Evolutionary conservation across 1,139 yeast species (phyloP).

Genomic region (Hansenula lynferdii): DNA sequence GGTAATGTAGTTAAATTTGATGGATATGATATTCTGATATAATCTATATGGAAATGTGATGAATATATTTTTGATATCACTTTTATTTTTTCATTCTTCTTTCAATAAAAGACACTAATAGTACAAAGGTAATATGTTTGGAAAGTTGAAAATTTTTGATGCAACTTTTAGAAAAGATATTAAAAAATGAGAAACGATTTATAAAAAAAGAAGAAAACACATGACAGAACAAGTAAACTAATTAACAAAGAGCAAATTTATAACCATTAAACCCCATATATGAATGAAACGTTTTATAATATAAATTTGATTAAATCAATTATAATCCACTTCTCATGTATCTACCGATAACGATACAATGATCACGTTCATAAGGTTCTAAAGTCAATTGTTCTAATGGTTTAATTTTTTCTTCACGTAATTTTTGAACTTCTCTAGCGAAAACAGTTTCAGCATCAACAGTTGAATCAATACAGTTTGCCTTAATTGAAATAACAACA

Average conservation of each 20-base stretch:
- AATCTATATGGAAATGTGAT: neutral
- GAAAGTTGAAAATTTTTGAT: neutral
- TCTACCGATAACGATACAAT: conserved; percentile 96
- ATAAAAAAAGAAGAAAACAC: neutral
- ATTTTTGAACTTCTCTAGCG: conserved; percentile 98
- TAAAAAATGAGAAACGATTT: neutral
- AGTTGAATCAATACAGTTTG: conserved; percentile 99
- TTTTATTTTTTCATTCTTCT: neutral
- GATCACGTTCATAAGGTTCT: conserved; percentile 99
- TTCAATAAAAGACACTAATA: neutral
- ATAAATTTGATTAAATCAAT: conserved; percentile 7
- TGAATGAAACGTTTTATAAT: neutral
- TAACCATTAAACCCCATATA: neutral
- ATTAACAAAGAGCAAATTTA: neutral
- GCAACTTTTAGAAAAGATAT: neutral
- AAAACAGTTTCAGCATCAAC: conserved; percentile 99
- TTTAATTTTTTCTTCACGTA: conserved; percentile 98
- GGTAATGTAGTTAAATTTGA: neutral
- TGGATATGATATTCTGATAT: neutral
- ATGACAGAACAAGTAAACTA: conserved; percentile 1
- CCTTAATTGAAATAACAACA: conserved; percentile 96
- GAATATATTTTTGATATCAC: neutral
- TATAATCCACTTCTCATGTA: conserved; percentile 82
- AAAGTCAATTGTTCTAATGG: conserved; percentile 97
- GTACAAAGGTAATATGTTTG: neutral